Evolutionary conservation across 441 rosid genomes (phyloP), one percentile per base, ranked within the genome.

Genomic region (Aleurites moluccanus): DNA sequence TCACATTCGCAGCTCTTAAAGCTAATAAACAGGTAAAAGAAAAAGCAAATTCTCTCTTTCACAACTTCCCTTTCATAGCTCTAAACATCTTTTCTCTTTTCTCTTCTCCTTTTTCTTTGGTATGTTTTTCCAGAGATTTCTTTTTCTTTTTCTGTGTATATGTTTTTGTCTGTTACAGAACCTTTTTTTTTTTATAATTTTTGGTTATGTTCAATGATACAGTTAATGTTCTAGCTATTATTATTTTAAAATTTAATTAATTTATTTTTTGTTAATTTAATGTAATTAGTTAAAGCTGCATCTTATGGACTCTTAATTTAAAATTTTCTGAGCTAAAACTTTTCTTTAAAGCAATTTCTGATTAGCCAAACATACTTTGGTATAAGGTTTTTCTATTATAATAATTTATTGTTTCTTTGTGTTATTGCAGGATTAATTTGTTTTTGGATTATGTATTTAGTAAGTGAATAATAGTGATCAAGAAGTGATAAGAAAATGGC

Each of bases 401-500:
- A 42, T 60, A 55, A 55, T 55, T 59, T 27, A 38, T 21, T 42
- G 21, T 59, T 10, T 20, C 18, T 72, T 44, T 61, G 5, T 63
- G 33, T 71, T 63, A 14, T 76, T 35, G 86, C 85, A 77, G 86
- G 65, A 33, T 11, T 65, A 23, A n/a, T 6, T 42, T 42, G 65
- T 18, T 52, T 28, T 67, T 59, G 63, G 78, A 50, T 71, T 76
- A 73, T 79, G 85, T 66, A 55, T 74, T 74, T 35, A 30, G 52
- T 47, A 10, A 64, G 74, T 75, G 77, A 77, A 80, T 71, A 73
- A 21, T 59, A 28, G 72, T 30, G 62, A 70, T 67, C 1, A 9
- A 61, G 63, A 70, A 82, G 74, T 55, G 23, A 25, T 27, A 56
- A 80, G 72, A 74, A 75, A 57, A 93, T 94, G 98, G 90, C 87